These are phyloP conservation scores for Rhizopus sp. DNA, from an alignment of 371 early-diverging fungal genomes.

Conservation along the genomic window DNA sequence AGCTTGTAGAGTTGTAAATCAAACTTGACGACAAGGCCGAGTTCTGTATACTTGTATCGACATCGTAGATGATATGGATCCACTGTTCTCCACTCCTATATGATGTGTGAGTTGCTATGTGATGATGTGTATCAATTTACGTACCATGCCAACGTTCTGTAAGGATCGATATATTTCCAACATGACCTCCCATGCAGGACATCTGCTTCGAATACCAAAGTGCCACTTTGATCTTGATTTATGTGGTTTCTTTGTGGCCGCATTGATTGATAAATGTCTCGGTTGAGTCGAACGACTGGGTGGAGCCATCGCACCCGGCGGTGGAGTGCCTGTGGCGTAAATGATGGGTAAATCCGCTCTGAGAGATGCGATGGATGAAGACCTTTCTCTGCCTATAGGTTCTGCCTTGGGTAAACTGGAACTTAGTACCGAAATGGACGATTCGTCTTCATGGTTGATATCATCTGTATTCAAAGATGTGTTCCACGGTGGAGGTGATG, in stretches of 20 bases:
- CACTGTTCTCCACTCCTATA: slow-evolving; percentile 85
- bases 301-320: slow-evolving; percentile 46
- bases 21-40: slow-evolving; percentile 73
- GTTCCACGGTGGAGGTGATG: slow-evolving; percentile 71
- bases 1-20: slow-evolving; percentile 94
- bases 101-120: background rate
- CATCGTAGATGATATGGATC: slow-evolving; percentile 85
- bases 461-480: slow-evolving; percentile 37
- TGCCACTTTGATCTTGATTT: slow-evolving; percentile 82
- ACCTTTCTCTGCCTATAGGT: slow-evolving; percentile 24
- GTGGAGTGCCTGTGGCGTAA: slow-evolving; percentile 44
- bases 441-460: slow-evolving; percentile 36
- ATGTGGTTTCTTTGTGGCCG: slow-evolving; percentile 26
- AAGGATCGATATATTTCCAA: slow-evolving; percentile 93
- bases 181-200: slow-evolving; percentile 96
- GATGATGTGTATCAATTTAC: background rate
- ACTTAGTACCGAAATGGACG: slow-evolving; percentile 66
- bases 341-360: slow-evolving; percentile 31
- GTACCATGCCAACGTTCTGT: slow-evolving; percentile 82
- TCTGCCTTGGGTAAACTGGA: slow-evolving; percentile 65
- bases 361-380: slow-evolving; percentile 24
- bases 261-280: slow-evolving; percentile 30
- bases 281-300: slow-evolving; percentile 10
- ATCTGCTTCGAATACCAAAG: slow-evolving; percentile 94
- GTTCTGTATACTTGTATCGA: slow-evolving; percentile 60